Evolutionary conservation across 805 yeast genomes (phyloP).

Genomic region (Kodamaea lidongshanica): DNA sequence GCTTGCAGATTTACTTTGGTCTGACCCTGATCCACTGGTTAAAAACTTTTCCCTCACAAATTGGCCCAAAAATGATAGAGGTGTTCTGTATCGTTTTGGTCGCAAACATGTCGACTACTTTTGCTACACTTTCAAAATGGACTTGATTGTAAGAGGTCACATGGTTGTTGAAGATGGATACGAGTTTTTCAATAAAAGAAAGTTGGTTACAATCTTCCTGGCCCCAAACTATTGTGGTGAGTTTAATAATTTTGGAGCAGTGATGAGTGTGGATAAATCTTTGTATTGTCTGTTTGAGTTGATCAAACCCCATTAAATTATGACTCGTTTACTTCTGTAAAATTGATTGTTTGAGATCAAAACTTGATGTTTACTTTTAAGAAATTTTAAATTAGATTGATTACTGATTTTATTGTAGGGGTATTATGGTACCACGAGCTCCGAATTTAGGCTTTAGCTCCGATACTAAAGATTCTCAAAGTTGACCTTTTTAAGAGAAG

Average conservation of each 20-base stretch:
- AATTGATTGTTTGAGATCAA: not conserved
- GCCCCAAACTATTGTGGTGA: conserved; percentile 86
- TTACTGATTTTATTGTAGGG: no score
- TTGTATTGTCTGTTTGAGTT: conserved; percentile 68
- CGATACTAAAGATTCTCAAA: no score
- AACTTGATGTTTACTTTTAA: no score
- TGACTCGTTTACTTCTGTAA: not conserved
- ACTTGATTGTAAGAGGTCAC: conserved; percentile 75
- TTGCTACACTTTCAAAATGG: conserved; percentile 61
- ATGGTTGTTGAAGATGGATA: conserved; percentile 90
- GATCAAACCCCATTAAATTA: conserved; percentile 46
- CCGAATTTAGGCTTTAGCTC: no score
- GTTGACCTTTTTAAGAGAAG: no score
- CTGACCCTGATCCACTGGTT: conserved; percentile 60
- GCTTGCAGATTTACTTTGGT: conserved; percentile 74
- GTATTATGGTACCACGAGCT: no score
- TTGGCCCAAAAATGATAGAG: conserved; percentile 81
- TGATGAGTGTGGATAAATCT: conserved; percentile 64
- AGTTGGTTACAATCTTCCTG: conserved; percentile 70
- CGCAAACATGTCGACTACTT: conserved; percentile 68
- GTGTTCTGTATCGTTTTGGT: conserved; percentile 75
- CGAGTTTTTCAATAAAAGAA: conserved; percentile 70
- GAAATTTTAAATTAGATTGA: no score
- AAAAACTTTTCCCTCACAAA: conserved; percentile 34
- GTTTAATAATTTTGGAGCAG: conserved; percentile 74